Percentiles rank a stretch among this genome's conserved stretches.
These are phyloP conservation scores for Tetrapisispora phaffii DNA, from an alignment of 805 yeast genomes.

Conservation along the genomic window DNA sequence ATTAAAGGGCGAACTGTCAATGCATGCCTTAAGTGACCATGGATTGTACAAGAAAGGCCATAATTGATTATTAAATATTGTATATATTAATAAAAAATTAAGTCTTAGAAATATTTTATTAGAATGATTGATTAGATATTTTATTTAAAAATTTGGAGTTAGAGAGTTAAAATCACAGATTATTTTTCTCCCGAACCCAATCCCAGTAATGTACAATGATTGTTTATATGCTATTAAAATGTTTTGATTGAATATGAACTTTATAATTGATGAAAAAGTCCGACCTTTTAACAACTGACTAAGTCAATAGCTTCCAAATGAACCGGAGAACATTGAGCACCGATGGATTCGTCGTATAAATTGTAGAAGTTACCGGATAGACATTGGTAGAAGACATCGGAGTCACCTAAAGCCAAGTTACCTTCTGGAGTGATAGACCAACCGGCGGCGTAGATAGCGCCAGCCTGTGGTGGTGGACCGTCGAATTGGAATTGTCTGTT, in stretches of 20 bases:
- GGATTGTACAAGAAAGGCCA: no score
- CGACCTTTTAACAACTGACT: conserved; percentile 38
- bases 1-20: no score
- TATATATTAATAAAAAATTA: no score
- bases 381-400: conserved; percentile 57
- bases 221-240: not conserved
- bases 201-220: conserved; percentile 2
- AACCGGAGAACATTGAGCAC: conserved; percentile 54
- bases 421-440: conserved; percentile 43
- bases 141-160: not conserved
- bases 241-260: not conserved
- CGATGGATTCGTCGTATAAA: conserved; percentile 55
- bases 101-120: not conserved
- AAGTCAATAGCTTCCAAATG: conserved; percentile 50
- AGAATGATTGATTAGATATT: not conserved
- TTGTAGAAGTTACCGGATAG: conserved; percentile 67
- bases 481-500: conserved; percentile 65
- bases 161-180: not conserved
- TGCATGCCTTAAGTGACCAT: no score
- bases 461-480: conserved; percentile 64
- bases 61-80: no score
- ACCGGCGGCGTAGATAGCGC: conserved; percentile 47
- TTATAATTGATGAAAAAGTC: not conserved
- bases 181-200: not conserved
- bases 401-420: conserved; percentile 47